Percentiles rank a stretch among this genome's conserved stretches.
Conservation (phyloP, 2,329 filamentous ascomycete species). For the Trichoderma brevicompactum region DNA sequence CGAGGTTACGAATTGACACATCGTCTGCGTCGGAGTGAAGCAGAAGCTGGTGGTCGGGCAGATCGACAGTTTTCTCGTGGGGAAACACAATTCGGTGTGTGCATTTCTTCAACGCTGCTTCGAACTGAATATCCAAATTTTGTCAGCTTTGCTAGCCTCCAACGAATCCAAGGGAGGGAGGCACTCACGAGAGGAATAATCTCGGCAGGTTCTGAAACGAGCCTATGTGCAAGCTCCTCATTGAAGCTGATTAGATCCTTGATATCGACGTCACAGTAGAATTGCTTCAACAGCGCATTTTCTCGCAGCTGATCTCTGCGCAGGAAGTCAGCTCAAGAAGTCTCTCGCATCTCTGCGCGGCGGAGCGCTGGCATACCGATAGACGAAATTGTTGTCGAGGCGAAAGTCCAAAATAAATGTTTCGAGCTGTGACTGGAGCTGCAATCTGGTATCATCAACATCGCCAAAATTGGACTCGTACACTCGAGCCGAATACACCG, state of each 20-base stretch:
- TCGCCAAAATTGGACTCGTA: conserved; percentile 70
- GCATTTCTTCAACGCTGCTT: conserved; percentile 85
- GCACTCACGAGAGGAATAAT: conserved; percentile 81
- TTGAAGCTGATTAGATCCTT: conserved; percentile 95
- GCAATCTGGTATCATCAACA: conserved; percentile 68
- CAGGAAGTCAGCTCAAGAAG: conserved; percentile 26
- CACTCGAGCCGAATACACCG: conserved; percentile 83
- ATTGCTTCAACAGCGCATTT: conserved; percentile 92
- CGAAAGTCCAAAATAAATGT: conserved; percentile 93
- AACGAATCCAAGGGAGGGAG: not conserved
- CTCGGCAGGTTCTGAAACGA: conserved; percentile 88
- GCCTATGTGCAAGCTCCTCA: conserved; percentile 87
- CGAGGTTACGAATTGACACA: conserved; percentile 91
- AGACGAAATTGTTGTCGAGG: conserved; percentile 92
- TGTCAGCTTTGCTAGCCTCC: not conserved
- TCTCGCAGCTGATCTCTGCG: conserved; percentile 89
- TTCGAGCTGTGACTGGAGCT: conserved; percentile 79
- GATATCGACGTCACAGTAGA: conserved; percentile 95
- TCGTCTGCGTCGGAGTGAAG: conserved; percentile 90
- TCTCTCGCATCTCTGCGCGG: not conserved
- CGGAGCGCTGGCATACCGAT: conserved; percentile 66
- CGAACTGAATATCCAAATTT: conserved; percentile 65
- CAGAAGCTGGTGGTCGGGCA: conserved; percentile 92
- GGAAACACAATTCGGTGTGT: conserved; percentile 94
- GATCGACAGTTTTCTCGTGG: conserved; percentile 64